phyloP scores from a whole-genome alignment of 2,329 filamentous ascomycete genomes.

The Pyrenochaeta sp. region DNA sequence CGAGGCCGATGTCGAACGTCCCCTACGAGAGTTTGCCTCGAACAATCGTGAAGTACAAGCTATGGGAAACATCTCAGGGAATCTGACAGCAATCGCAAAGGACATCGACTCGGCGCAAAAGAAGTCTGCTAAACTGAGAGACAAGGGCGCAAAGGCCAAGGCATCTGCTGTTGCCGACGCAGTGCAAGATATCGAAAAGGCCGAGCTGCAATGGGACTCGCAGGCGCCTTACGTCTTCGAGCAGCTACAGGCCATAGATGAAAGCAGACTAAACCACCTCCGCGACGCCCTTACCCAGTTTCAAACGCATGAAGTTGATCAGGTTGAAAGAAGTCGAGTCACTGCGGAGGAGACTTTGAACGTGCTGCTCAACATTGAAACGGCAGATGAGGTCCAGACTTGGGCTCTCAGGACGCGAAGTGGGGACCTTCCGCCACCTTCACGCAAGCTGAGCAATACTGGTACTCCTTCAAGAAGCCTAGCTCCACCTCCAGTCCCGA shows the following conservation, averaged over 20 bases:
- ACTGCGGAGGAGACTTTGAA: constrained; percentile 83
- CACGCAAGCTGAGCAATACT: constrained; percentile 44
- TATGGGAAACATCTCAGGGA: constrained; percentile 82
- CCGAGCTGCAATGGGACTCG: constrained; percentile 88
- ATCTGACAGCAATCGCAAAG: constrained; percentile 80
- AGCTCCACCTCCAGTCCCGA: constrained; percentile 38
- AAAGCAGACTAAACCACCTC: constrained; percentile 86
- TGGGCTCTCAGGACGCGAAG: constrained; percentile 63
- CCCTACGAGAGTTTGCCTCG: constrained; percentile 77
- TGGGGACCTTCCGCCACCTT: constrained; percentile 44
- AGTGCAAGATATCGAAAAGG: constrained; percentile 75
- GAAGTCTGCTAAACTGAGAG: constrained; percentile 82
- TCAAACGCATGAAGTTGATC: constrained; percentile 90
- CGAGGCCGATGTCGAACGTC: constrained; percentile 85
- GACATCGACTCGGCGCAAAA: constrained; percentile 86
- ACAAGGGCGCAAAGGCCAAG: constrained; percentile 79
- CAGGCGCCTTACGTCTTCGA: constrained; percentile 96
- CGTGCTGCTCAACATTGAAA: constrained; percentile 84
- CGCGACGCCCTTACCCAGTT: constrained; percentile 91
- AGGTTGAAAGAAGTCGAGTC: constrained; percentile 77
- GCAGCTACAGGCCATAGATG: constrained; percentile 87
- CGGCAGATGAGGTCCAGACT: constrained; percentile 82
- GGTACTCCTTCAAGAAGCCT: constrained; percentile 44
- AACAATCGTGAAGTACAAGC: constrained; percentile 79
- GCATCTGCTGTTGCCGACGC: constrained; percentile 81